phyloP scores from a whole-genome alignment of 208 protist genomes.

The Willaertia magna region DNA sequence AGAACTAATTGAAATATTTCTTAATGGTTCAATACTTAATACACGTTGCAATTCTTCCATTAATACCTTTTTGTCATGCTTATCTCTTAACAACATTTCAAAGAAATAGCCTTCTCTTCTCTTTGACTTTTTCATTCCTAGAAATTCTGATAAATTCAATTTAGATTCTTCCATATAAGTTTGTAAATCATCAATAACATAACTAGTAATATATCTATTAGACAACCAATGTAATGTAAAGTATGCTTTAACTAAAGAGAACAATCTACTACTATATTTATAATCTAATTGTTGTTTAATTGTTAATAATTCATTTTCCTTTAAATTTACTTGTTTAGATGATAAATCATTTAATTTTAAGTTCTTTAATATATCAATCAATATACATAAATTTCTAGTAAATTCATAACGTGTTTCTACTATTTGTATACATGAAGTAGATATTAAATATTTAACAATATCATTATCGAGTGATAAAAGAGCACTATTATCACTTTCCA shows the following conservation, averaged over 20 bases:
- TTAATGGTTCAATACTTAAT: not conserved
- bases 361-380: not conserved
- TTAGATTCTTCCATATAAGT: not conserved
- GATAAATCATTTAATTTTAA: not conserved
- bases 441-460: not conserved
- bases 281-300: too few relatives aligned
- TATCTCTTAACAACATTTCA: not conserved
- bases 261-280: not conserved
- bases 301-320: too few relatives aligned
- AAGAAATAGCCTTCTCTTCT: not conserved
- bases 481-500: not conserved
- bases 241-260: not conserved
- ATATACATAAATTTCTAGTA: not conserved
- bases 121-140: not conserved
- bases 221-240: not conserved
- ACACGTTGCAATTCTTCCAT: not conserved
- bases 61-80: not conserved
- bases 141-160: not conserved
- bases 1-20: too few relatives aligned
- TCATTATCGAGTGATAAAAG: not conserved
- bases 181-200: not conserved
- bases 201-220: not conserved
- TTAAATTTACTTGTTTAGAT: not conserved
- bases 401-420: not conserved
- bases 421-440: not conserved